Conservation (phyloP, 441 rosid species). For the Hura crepitans region DNA sequence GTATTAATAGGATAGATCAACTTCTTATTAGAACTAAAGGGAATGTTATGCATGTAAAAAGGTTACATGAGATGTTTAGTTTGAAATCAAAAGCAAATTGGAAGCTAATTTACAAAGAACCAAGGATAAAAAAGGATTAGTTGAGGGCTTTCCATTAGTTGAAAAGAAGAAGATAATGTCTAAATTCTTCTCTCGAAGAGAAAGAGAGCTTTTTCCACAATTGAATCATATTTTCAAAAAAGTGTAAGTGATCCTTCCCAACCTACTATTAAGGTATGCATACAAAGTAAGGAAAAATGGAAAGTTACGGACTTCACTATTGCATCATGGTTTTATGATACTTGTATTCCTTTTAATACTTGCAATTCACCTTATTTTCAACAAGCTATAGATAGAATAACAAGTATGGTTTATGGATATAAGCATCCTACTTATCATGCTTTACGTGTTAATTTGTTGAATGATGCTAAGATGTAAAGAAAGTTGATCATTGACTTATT, state of each 20-base stretch:
- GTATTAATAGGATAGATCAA: neutral
- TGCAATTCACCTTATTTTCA: neutral
- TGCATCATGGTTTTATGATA: slow-evolving; percentile 5
- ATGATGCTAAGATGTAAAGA: neutral
- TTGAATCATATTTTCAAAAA: neutral
- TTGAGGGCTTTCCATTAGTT: neutral
- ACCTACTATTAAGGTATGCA: neutral
- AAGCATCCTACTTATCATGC: slow-evolving; percentile 5
- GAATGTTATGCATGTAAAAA: neutral
- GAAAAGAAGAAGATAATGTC: too few species aligned
- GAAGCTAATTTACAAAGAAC: neutral
- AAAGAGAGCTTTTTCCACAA: neutral
- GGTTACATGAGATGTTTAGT: neutral
- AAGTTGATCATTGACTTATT: neutral
- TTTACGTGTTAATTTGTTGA: neutral
- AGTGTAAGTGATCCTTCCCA: neutral
- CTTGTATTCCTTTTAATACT: neutral
- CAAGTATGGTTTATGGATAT: slow-evolving; percentile 7
- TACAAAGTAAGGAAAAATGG: neutral
- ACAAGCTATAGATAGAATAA: neutral
- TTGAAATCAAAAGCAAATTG: neutral
- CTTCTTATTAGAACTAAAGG: neutral
- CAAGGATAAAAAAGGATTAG: neutral
- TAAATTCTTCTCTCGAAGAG: neutral
- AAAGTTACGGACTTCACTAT: too few species aligned